phyloP scores from a whole-genome alignment of 1,139 yeast species.

The Candida sanyaensis region DNA sequence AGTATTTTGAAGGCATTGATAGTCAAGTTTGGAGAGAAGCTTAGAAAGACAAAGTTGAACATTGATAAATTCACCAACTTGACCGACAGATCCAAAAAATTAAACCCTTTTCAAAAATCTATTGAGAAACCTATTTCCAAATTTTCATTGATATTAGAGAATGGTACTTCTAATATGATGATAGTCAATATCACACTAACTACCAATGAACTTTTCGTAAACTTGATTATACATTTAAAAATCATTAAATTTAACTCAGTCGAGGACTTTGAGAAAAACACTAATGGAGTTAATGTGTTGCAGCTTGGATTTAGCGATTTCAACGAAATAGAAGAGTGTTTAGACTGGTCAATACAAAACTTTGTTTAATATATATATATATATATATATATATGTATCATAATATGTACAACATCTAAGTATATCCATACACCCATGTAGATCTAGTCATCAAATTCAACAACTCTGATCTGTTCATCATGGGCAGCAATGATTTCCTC shows the following conservation, averaged over 20 bases:
- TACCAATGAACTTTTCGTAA: slow-evolving; percentile 44
- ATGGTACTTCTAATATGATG: slow-evolving; percentile 19
- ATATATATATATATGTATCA: slow-evolving; percentile 9
- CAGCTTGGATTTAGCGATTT: slow-evolving; percentile 58
- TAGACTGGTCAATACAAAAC: slow-evolving; percentile 58
- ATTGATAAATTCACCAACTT: slow-evolving; percentile 26
- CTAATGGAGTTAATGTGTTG: slow-evolving; percentile 40
- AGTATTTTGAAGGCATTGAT: slow-evolving; percentile 40
- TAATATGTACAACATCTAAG: neutral
- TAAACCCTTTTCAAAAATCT: slow-evolving; percentile 42
- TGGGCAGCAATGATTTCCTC: slow-evolving; percentile 32
- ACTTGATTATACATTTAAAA: slow-evolving; percentile 33
- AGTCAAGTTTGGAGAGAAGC: slow-evolving; percentile 19
- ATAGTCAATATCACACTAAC: slow-evolving; percentile 35
- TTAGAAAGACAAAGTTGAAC: slow-evolving; percentile 18
- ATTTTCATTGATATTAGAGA: slow-evolving; percentile 21
- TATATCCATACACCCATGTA: neutral
- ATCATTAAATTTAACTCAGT: slow-evolving; percentile 34
- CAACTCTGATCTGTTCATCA: slow-evolving; percentile 30
- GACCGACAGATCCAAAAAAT: slow-evolving; percentile 14
- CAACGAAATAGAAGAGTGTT: slow-evolving; percentile 63
- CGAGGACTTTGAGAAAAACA: slow-evolving; percentile 30
- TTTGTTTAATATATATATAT: slow-evolving; percentile 23
- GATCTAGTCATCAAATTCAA: slow-evolving; percentile 13
- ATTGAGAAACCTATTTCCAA: slow-evolving; percentile 36